Evolutionary conservation across 2,329 filamentous ascomycete genomes (phyloP).

Genomic region (Microsporum canis): DNA sequence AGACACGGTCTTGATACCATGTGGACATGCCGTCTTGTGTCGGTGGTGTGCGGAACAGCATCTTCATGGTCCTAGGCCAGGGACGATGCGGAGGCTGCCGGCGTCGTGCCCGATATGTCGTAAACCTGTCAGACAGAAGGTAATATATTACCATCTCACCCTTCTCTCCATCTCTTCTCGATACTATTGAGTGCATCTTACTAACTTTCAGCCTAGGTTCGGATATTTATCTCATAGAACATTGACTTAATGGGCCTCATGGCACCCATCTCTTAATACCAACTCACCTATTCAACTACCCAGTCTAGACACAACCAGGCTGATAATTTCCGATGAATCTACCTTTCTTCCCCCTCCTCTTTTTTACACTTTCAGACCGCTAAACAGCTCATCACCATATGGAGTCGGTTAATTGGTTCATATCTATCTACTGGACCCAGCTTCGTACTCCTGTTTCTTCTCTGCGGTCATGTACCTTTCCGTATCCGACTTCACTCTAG

Average conservation of each 20-base stretch:
- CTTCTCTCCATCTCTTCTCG: not conserved
- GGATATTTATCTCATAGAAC: not conserved
- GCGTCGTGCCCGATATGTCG: conserved; percentile 23
- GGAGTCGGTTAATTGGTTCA: no score
- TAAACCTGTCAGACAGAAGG: conserved; percentile 20
- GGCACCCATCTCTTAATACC: not conserved
- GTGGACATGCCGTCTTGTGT: conserved; percentile 46
- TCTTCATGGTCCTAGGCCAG: conserved; percentile 34
- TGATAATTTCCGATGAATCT: no score
- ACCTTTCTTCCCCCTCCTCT: no score
- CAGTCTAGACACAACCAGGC: no score
- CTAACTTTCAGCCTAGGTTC: not conserved
- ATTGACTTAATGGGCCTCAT: not conserved
- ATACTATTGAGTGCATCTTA: no score
- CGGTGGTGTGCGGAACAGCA: conserved; percentile 44
- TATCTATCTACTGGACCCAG: no score
- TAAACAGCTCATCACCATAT: no score
- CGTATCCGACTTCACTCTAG: no score
- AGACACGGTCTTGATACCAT: conserved; percentile 43
- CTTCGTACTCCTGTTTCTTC: no score
- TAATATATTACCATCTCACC: conserved; percentile 10
- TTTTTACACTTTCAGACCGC: no score
- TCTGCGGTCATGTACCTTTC: no score
- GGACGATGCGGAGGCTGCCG: conserved; percentile 17
- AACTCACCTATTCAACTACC: not conserved